Conservation (phyloP, 202 grass and related monocot genomes). For the Elaeis oleifera region DNA sequence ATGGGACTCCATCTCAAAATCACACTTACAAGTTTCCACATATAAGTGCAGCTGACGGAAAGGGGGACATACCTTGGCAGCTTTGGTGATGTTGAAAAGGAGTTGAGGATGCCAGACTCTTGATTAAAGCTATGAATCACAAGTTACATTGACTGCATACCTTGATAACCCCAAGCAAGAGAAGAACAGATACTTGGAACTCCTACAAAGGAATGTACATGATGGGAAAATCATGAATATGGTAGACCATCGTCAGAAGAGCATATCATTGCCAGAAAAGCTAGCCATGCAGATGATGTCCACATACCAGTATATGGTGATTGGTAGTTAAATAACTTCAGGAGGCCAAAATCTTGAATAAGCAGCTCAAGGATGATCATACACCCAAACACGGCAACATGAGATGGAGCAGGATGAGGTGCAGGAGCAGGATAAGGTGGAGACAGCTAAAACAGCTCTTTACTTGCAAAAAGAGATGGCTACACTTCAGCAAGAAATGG, state of each 20-base stretch:
- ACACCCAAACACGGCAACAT: slow-evolving; percentile 10
- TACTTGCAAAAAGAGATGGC: too few species aligned
- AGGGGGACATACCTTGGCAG: slow-evolving; percentile 21
- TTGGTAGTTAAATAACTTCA: slow-evolving; percentile 3
- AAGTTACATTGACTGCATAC: slow-evolving; percentile 33
- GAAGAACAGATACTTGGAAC: slow-evolving; percentile 15
- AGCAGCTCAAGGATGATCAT: slow-evolving; percentile 23
- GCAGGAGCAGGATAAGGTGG: too few species aligned
- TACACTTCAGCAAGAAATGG: too few species aligned
- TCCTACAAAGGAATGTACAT: slow-evolving; percentile 19
- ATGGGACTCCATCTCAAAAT: too few species aligned
- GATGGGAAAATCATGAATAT: slow-evolving; percentile 14
- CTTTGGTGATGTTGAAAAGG: neutral
- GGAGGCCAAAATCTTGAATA: slow-evolving; percentile 14
- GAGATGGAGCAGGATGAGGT: too few species aligned
- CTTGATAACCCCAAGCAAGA: slow-evolving; percentile 30
- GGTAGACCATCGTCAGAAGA: slow-evolving; percentile 17
- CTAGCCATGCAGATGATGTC: too few species aligned
- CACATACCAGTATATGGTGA: too few species aligned
- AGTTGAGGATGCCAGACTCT: neutral
- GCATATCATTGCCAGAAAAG: neutral
- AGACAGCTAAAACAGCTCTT: too few species aligned
- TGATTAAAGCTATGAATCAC: slow-evolving; percentile 14
- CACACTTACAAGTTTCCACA: slow-evolving; percentile 7
- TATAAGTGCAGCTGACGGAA: slow-evolving; percentile 18